Evolutionary conservation across 257 asterid species (phyloP), one percentile per base, ranked within the genome.

Genomic region (Osmanthus fragrans): DNA sequence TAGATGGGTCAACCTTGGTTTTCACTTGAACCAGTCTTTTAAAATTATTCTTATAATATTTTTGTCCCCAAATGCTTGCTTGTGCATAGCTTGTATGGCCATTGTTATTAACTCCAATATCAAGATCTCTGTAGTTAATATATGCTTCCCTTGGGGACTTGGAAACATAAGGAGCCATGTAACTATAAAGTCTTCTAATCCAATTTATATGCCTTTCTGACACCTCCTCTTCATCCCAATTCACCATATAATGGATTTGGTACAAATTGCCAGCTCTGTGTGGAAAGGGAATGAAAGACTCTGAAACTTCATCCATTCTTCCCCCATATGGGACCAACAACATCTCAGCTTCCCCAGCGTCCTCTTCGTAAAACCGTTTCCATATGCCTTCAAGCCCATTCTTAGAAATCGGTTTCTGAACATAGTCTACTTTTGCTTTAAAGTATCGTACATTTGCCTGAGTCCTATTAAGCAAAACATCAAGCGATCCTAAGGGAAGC

Each of bases 71-170:
- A 25, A 23, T 25, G 18, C 68, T 63, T 63, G 68, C 68, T 63
- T 63, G 65, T 56, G 65, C 29, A 7, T 56, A 56, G 65, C 65
- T 56, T 5, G 65, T 56, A 6, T 56, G 8, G 11, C 25, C 65
- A 3, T 56, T 56, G 65, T 56, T 56, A n/a, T 56, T 56, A 7
- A 56, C 65, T n/a, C 65, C 65, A 7, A 56, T 56, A 19, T 56
- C 65, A n/a, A 56, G 65, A 56, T 56, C 65, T 56, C 65, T n/a
- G 27, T 80, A 84, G 33, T 84, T 84, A 30, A 80, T n/a, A 16
- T 56, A 56, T 2, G 65, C 27, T 1, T 10, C 29, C 11, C 65
- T 56, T 2, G 65, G 65, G 4, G 0, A n/a, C 11, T n/a, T 56
- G 0, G 65, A 56, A 56, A 56, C 65, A 2, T 18, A 56, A 56